Base-by-base conservation (phyloP, 2,329 filamentous ascomycete species). In the Knoxdaviesia capensis region DNA sequence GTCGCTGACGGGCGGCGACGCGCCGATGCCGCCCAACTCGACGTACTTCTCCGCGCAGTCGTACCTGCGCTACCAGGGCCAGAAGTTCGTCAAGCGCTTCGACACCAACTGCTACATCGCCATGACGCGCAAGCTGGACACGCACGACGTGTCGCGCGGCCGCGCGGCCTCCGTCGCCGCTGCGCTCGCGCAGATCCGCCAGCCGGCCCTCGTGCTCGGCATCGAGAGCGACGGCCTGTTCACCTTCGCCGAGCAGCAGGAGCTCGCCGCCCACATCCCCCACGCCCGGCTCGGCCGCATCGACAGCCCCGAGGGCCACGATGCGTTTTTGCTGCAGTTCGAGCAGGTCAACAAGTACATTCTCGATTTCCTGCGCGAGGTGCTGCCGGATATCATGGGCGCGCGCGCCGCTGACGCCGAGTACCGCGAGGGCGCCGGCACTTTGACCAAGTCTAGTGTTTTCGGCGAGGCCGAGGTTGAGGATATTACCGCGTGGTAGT, bases 21-120 rank as follows among this genome's bases (percentile, higher is more conserved):
- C 52, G 47, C 47, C 68, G 43, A 36, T 33, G 31, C 41, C 41
- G 5, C 59, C 70, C 6, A 71, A 74, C 0, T 76, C 77, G 6
- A 90, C 84, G n/a, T 94, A 94, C 60, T 98, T 96, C 61, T 96
- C 90, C 0, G 90, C 90, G 1, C 90, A 98, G 58, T 94, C 87
- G 0, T 98, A 98, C 59, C 72, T 98, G 37, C 81, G 90, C 20
- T 98, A 98, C 59, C 90, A 98, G 60, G 88, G 86, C 43, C 74
- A 80, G 52, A 98, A 98, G 59, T 98, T 98, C 52, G 90, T 96
- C 52, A 86, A 83, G 58, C 81, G 90, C 7, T 98, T 96, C 58
- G 90, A 98, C 59, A 84, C 86, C 53, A 98, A 98, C 59, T 98
- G 90, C 63, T 98, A 98, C 63, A 96, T 98, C 51, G 87, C 90